Conservation (phyloP, 1,284 basidiomycete genomes). For the Golubevia sp. region DNA sequence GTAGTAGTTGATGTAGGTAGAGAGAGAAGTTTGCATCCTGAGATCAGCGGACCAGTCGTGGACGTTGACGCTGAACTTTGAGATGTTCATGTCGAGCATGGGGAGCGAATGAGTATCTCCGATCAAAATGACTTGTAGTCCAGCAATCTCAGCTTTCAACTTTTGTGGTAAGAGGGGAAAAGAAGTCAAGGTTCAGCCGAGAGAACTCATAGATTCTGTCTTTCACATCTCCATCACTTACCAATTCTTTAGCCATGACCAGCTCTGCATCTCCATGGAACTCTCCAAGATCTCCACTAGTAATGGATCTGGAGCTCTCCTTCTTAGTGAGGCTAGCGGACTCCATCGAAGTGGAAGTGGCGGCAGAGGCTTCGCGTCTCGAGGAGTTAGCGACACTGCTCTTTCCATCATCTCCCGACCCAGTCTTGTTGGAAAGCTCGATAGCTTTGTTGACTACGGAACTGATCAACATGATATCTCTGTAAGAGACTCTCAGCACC, state of each 20-base stretch:
- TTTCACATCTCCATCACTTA: neutral
- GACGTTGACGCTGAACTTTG: constrained; percentile 79
- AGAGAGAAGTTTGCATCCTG: constrained; percentile 42
- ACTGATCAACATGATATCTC: constrained; percentile 87
- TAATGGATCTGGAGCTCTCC: constrained; percentile 8
- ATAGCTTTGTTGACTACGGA: constrained; percentile 87
- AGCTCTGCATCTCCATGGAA: constrained; percentile 36
- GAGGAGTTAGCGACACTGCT: constrained; percentile 23
- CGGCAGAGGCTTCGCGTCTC: constrained; percentile 25
- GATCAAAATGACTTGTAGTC: constrained; percentile 90
- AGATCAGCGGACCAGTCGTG: constrained; percentile 95
- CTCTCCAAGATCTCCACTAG: neutral
- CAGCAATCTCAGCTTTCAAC: constrained; percentile 62
- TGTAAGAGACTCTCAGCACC: constrained; percentile 87
- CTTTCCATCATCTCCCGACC: constrained; percentile 12
- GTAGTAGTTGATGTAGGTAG: constrained; percentile 85
- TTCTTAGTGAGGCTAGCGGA: neutral
- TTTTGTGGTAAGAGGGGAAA: neutral
- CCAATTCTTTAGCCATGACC: constrained; percentile 48
- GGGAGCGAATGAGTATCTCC: constrained; percentile 95
- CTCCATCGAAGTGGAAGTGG: constrained; percentile 20
- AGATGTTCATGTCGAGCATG: constrained; percentile 83
- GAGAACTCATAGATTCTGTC: too few relatives aligned
- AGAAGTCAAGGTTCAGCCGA: neutral
- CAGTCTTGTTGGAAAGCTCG: constrained; percentile 67